phyloP scores from a whole-genome alignment of 2,329 filamentous ascomycete species.

The Orbilia quercus region DNA sequence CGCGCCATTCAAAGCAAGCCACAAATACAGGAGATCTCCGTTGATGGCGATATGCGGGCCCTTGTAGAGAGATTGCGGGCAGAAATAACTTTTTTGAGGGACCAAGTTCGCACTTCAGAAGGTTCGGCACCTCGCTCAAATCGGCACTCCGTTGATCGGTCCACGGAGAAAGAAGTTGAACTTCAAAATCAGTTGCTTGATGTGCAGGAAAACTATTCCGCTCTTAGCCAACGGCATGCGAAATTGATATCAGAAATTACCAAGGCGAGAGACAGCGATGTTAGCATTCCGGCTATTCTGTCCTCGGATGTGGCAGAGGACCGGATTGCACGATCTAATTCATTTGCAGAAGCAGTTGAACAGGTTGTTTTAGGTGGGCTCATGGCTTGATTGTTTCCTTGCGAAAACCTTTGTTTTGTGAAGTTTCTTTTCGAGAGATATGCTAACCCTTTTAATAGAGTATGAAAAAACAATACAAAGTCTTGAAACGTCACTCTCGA shows the following conservation, averaged over 20 bases:
- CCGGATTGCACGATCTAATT: conserved; percentile 91
- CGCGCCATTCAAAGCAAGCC: conserved; percentile 98
- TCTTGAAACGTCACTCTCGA: conserved; percentile 89
- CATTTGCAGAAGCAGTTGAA: conserved; percentile 94
- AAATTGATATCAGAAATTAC: conserved; percentile 94
- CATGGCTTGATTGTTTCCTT: no score
- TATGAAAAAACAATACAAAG: conserved; percentile 99
- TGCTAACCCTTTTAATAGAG: conserved; percentile 66
- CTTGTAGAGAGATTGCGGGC: conserved; percentile 92
- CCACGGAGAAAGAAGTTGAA: conserved; percentile 85
- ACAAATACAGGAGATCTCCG: conserved; percentile 86
- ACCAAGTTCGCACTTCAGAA: conserved; percentile 90
- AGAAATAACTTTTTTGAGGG: conserved; percentile 90
- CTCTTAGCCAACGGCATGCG: conserved; percentile 91
- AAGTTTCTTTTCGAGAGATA: background rate
- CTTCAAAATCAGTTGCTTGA: conserved; percentile 94
- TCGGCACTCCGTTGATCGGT: conserved; percentile 65
- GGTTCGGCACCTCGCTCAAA: conserved; percentile 76
- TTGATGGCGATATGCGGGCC: conserved; percentile 93
- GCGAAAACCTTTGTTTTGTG: background rate
- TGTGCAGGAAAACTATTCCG: conserved; percentile 91
- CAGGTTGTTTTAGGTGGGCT: conserved; percentile 77
- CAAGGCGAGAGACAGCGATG: conserved; percentile 79
- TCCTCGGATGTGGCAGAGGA: conserved; percentile 81
- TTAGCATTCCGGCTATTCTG: conserved; percentile 69